Percentiles rank a stretch among this genome's conserved stretches.
These are phyloP conservation scores for Thoreauomyces humboldtii DNA, from an alignment of 192 early-diverging fungal species.

Conservation along the genomic window DNA sequence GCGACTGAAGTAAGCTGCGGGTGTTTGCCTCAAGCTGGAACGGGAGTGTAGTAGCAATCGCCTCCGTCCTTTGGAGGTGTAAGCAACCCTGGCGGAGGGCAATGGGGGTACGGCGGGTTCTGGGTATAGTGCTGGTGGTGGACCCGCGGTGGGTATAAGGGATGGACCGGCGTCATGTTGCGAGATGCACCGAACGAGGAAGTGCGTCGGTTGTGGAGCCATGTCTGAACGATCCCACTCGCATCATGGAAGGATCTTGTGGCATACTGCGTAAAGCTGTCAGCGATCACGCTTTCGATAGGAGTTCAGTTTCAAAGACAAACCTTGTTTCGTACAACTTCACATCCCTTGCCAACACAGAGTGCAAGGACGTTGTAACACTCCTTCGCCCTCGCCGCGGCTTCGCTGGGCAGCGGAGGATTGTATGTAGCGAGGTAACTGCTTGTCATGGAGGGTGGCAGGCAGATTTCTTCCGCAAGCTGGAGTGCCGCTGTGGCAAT, in stretches of 20 bases:
- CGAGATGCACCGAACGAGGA: background rate
- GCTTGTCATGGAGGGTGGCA: background rate
- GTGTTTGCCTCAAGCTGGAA: background rate
- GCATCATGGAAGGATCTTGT: background rate
- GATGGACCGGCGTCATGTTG: background rate
- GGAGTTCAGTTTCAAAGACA: background rate
- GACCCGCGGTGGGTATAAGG: background rate
- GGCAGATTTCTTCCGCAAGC: constrained; percentile 24
- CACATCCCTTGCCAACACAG: background rate
- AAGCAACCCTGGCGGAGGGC: constrained; percentile 17
- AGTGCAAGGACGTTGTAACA: background rate
- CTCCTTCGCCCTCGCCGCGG: background rate
- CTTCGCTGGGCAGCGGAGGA: background rate
- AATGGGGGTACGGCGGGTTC: background rate
- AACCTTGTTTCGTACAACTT: constrained; percentile 10
- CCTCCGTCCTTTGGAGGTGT: constrained; percentile 24
- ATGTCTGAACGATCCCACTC: constrained; percentile 5
- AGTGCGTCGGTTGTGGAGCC: background rate
- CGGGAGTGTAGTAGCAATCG: constrained; percentile 6
- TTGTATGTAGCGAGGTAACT: background rate
- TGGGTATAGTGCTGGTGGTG: background rate
- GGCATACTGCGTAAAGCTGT: constrained; percentile 1
- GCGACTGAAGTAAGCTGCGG: background rate
- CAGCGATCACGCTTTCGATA: background rate
- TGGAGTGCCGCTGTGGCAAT: constrained; percentile 40